Base-by-base conservation (phyloP, 805 yeast genomes). In the Candida odintsovae region DNA sequence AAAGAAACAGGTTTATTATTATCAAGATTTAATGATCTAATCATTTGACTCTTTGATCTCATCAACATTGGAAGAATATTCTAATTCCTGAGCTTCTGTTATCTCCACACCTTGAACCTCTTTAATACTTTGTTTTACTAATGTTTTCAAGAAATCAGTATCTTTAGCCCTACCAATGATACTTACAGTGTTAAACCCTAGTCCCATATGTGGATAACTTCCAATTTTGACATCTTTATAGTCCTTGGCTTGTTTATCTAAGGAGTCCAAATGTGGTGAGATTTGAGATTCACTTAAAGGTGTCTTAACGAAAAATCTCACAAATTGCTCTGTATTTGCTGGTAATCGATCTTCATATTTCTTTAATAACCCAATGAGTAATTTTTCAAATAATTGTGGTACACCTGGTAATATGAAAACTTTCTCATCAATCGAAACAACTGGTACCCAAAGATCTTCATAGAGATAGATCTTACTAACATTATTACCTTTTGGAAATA, bases 331-430 rank as follows among this genome's bases (percentile, higher is more conserved):
- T 6, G 49, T 46, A 15, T 48, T 47, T 20, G 7, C 23, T 40
- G n/a, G 51, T 47, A 9, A 64, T 36, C 20, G 22, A 9, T 11
- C 10, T 6, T 28, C 38, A 8, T 43, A 64, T 1, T 67, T 60
- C 1, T 69, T 60, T 48, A 71, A 47, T 70, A 64, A 59, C 72
- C 63, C 2, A 72, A 75, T 61, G 13, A 87, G 58, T 50, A 89
- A 66, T 41, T 64, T 65, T 47, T 73, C 75, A 63, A 86, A 90
- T 26, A 89, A 66, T 51, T 77, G 80, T 0, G 97, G 96, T 10
- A 90, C 82, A 0, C 96, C 96, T 0, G 97, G 96, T 40, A 89
- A 70, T 13, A 90, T 76, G 57, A 78, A 83, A 1, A 88, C 80
- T 53, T 80, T 78, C 31, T 75, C 58, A 41, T 81, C 71, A n/a